Base-by-base conservation (phyloP, 2,329 filamentous ascomycete species). In the Cladosporium sp. region DNA sequence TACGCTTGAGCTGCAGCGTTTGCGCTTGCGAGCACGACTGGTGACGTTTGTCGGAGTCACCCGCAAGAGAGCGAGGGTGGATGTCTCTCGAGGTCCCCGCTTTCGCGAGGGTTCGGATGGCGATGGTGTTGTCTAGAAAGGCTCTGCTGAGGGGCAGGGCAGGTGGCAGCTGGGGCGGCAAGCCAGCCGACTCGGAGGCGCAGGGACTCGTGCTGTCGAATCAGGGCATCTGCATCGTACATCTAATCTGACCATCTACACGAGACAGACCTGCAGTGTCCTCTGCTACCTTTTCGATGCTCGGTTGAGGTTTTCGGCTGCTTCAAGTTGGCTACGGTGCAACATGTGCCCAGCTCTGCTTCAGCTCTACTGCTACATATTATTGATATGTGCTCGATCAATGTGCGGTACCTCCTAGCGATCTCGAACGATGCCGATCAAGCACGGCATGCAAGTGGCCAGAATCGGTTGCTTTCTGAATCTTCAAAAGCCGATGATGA, bases 1-100 rank as follows among this genome's bases (percentile, higher is more conserved):
- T 55, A 43, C 52, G 25, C 39, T 30, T 34, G 40, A 55, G 39
- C 52, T 55, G 52, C 52, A 47, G 52, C 30, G 25, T 30, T 54
- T 54, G 36, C 37, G 43, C 43, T 47, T 47, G 43, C 25, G 22
- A 47, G 43, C 43, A 25, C 30, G 30, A 17, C 25, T 47, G 43
- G 43, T 47, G 43, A 47, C 43, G 43, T 47, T 47, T 28, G 43
- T 3, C 43, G 22, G 43, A 47, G 43, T 47, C 43, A 47, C 25
- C 43, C 43, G 43, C 43, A 15, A 30, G 43, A 47, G 37, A n/a
- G 39, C 17, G 15, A 20, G 39, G 25, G 38, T 40, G 17, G 45
- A 19, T 50, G 47, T 50, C 28, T 50, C 15, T 47, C 8, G 22
- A 3, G 9, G 47, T 28, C 47, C 17, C 47, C 47, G 47, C 47